Conservation (phyloP, 345 rosid genomes). For the Clarkia xantiana region DNA sequence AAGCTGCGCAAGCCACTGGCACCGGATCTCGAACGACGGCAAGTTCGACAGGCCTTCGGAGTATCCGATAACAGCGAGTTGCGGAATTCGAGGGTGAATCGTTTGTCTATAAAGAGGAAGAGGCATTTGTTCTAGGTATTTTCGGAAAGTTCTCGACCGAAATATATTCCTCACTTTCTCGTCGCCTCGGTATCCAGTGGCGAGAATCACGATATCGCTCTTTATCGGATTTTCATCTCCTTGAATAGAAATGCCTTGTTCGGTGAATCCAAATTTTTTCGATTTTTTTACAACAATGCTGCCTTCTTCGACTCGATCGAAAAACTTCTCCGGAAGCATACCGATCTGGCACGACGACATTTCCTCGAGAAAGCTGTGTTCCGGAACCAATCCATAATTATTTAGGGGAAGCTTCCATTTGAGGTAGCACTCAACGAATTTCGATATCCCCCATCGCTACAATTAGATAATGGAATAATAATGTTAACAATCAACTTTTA, state of each 20-base stretch:
- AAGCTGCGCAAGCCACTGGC: slow-evolving; percentile 17
- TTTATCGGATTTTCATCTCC: slow-evolving; percentile 11
- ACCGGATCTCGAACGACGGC: slow-evolving; percentile 13
- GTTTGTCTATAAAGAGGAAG: slow-evolving; percentile 17
- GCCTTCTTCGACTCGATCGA: slow-evolving; percentile 17
- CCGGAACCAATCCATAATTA: slow-evolving; percentile 17
- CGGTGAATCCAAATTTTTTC: slow-evolving; percentile 10
- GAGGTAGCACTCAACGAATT: slow-evolving; percentile 13
- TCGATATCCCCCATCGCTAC: slow-evolving; percentile 20
- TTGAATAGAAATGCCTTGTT: slow-evolving; percentile 9
- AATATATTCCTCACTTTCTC: slow-evolving; percentile 19
- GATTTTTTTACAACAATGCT: slow-evolving; percentile 17
- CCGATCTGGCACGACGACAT: slow-evolving; percentile 9
- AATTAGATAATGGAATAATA: neutral
- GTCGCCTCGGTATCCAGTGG: slow-evolving; percentile 20
- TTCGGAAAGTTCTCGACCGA: slow-evolving; percentile 11
- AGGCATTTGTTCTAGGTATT: too few relatives aligned
- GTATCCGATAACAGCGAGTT: slow-evolving; percentile 17
- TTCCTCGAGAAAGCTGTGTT: slow-evolving; percentile 13
- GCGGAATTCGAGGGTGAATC: slow-evolving; percentile 23
- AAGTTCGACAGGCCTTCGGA: slow-evolving; percentile 14
- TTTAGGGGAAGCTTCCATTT: slow-evolving; percentile 13
- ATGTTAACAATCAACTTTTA: neutral
- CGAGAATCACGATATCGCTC: slow-evolving; percentile 16
- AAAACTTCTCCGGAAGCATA: slow-evolving; percentile 16